Percentiles rank a stretch among this genome's conserved stretches.
phyloP scores from a whole-genome alignment of 2,329 filamentous ascomycete genomes.

The Lachnellula arida region DNA sequence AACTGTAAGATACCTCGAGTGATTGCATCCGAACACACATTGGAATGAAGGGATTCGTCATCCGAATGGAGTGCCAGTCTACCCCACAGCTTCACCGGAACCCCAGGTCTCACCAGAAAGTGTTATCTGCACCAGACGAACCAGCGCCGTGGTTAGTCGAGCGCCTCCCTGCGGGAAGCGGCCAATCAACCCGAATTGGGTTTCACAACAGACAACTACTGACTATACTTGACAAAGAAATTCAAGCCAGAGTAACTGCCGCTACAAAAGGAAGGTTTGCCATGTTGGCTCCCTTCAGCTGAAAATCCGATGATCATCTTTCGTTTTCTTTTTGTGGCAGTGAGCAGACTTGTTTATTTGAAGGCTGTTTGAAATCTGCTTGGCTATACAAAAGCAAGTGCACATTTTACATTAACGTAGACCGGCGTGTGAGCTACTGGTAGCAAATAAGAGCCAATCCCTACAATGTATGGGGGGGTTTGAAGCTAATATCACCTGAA shows the following conservation, averaged over 20 bases:
- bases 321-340: neutral
- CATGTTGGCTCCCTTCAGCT: neutral
- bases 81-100: neutral
- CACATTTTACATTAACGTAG: neutral
- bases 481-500: neutral
- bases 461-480: neutral
- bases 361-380: neutral
- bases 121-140: too few relatives aligned
- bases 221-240: neutral
- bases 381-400: neutral
- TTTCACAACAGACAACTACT: neutral
- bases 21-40: neutral
- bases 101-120: constrained; percentile 9
- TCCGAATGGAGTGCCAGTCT: neutral
- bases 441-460: neutral
- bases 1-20: neutral
- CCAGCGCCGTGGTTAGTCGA: too few relatives aligned
- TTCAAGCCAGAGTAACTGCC: neutral
- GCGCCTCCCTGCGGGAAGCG: too few relatives aligned
- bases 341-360: neutral
- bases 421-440: neutral
- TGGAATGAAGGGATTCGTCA: neutral
- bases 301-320: neutral
- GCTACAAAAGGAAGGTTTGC: neutral
- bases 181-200: too few relatives aligned